These are phyloP conservation scores for Calonectria hawksworthii DNA, from an alignment of 2,329 filamentous ascomycete genomes.

Conservation along the genomic window DNA sequence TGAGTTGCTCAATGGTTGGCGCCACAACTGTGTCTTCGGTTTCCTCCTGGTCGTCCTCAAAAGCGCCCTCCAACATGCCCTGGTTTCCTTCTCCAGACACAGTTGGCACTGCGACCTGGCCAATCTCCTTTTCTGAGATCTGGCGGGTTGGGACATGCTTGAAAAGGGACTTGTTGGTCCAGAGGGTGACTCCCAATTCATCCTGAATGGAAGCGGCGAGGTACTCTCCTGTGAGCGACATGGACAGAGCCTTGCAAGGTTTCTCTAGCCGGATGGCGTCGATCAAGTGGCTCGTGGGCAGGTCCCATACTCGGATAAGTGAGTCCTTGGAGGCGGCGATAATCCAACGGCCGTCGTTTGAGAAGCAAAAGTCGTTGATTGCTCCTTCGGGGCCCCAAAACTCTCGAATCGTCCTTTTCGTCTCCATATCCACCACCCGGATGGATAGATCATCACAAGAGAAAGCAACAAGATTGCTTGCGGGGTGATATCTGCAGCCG, in stretches of 20 bases:
- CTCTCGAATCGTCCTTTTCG: constrained; percentile 91
- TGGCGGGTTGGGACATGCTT: constrained; percentile 88
- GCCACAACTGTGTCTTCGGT: constrained; percentile 68
- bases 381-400: constrained; percentile 84
- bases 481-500: constrained; percentile 83
- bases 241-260: constrained; percentile 86
- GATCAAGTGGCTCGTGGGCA: constrained; percentile 95
- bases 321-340: constrained; percentile 87
- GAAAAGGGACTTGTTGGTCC: constrained; percentile 95
- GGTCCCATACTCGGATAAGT: constrained; percentile 89
- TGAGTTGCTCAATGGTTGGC: constrained; percentile 81
- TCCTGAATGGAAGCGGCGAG: constrained; percentile 90
- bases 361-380: constrained; percentile 90
- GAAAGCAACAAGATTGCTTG: constrained; percentile 88
- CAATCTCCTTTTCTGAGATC: constrained; percentile 83
- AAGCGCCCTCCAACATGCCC: constrained; percentile 82
- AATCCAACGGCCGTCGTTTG: constrained; percentile 93
- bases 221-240: constrained; percentile 92
- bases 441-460: constrained; percentile 91
- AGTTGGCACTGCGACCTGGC: constrained; percentile 76
- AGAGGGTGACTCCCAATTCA: constrained; percentile 90
- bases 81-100: constrained; percentile 86
- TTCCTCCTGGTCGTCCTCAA: constrained; percentile 69
- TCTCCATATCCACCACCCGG: constrained; percentile 90
- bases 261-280: constrained; percentile 87